These are phyloP conservation scores for Ascobolus immersus DNA, from an alignment of 495 filamentous ascomycete species.

Conservation along the genomic window DNA sequence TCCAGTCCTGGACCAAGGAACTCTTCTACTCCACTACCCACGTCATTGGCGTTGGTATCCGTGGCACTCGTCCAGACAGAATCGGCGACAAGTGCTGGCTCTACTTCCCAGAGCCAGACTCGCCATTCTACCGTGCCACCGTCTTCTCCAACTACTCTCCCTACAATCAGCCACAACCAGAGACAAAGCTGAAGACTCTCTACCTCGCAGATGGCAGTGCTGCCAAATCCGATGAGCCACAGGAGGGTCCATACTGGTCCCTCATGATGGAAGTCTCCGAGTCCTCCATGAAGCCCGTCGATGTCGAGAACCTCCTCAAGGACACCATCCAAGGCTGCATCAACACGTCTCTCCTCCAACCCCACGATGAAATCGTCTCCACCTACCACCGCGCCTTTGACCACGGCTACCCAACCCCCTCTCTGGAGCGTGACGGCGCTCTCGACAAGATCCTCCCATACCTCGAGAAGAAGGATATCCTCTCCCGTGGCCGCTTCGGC, in stretches of 20 bases:
- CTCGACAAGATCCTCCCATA: slow-evolving; percentile 78
- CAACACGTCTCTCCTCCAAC: slow-evolving; percentile 85
- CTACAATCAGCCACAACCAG: slow-evolving; percentile 72
- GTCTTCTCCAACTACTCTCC: slow-evolving; percentile 99
- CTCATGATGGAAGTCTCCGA: slow-evolving; percentile 99
- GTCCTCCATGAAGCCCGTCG: slow-evolving; percentile 80
- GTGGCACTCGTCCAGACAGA: slow-evolving; percentile 72
- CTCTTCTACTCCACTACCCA: slow-evolving; percentile 95
- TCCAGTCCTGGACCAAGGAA: slow-evolving; percentile 59
- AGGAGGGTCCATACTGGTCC: slow-evolving; percentile 93
- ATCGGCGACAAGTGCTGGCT: slow-evolving; percentile 99
- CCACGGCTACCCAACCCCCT: slow-evolving; percentile 92
- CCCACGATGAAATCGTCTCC: slow-evolving; percentile 82
- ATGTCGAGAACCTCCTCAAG: slow-evolving; percentile 46
- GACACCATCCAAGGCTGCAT: slow-evolving; percentile 90
- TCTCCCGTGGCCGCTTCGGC: slow-evolving; percentile 88
- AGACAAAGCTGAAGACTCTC: slow-evolving; percentile 63
- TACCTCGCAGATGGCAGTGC: slow-evolving; percentile 66
- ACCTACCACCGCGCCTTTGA: slow-evolving; percentile 98
- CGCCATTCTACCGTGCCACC: slow-evolving; percentile 97
- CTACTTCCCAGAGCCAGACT: slow-evolving; percentile 98
- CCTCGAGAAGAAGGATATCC: slow-evolving; percentile 74
- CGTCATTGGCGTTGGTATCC: slow-evolving; percentile 86
- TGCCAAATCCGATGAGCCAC: slow-evolving; percentile 35
- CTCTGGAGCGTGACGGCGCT: slow-evolving; percentile 83